phyloP scores from a whole-genome alignment of 1,284 basidiomycete species.

The Sutorius eximius region DNA sequence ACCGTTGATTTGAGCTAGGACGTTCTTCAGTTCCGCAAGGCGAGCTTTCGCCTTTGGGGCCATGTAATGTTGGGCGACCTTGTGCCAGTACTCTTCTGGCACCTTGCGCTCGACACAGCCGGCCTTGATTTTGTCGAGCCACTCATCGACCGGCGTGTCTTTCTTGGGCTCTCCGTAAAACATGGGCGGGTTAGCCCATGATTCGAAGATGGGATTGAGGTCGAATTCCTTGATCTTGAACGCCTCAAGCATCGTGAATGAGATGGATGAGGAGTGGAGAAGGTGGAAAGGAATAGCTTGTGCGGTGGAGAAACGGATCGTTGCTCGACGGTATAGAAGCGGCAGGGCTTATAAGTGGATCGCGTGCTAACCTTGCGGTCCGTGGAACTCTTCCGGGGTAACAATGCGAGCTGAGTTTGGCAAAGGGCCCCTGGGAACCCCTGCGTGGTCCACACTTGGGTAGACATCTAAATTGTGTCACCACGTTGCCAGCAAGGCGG shows the following conservation, averaged over 20 bases:
- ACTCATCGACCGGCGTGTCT: slow-evolving; percentile 64
- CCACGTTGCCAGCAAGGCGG: slow-evolving; percentile 15
- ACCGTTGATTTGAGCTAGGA: slow-evolving; percentile 69
- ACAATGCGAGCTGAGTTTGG: slow-evolving; percentile 16
- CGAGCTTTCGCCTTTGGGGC: slow-evolving; percentile 61
- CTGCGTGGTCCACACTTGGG: slow-evolving; percentile 10
- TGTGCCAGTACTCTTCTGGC: slow-evolving; percentile 76
- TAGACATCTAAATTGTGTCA: slow-evolving; percentile 2
- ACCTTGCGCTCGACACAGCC: slow-evolving; percentile 66
- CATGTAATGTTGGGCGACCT: slow-evolving; percentile 71
- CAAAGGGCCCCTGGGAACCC: slow-evolving; percentile 23
- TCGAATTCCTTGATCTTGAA: slow-evolving; percentile 76
- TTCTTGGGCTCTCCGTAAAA: slow-evolving; percentile 68
- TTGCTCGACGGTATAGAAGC: slow-evolving; percentile 10
- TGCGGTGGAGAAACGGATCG: slow-evolving; percentile 15
- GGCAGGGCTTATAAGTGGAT: slow-evolving; percentile 29
- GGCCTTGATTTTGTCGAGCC: slow-evolving; percentile 65
- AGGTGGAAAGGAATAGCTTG: neutral
- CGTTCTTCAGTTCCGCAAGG: slow-evolving; percentile 65
- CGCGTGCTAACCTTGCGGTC: slow-evolving; percentile 34
- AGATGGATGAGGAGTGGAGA: neutral
- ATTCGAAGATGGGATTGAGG: slow-evolving; percentile 59
- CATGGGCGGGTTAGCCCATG: slow-evolving; percentile 62
- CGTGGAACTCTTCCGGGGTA: slow-evolving; percentile 28
- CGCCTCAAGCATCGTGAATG: slow-evolving; percentile 54